Evolutionary conservation across 2,329 filamentous ascomycete species (phyloP), one percentile per base, ranked within the genome.

Genomic region (Pezicula neosporulosa): DNA sequence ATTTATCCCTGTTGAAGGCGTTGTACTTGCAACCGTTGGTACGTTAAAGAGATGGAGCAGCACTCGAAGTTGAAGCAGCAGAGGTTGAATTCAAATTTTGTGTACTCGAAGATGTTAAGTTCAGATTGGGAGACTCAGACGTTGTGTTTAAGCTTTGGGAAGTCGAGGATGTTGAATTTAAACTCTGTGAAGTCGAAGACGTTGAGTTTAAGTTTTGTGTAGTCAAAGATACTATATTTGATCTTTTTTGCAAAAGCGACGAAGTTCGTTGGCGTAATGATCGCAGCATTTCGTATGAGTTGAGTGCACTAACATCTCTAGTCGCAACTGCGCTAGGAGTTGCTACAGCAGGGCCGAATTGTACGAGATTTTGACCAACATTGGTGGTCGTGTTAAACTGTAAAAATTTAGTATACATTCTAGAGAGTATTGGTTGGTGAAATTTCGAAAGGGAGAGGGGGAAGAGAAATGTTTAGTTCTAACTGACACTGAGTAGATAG

Each of bases 371-470:
- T 42, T 15, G 10, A 16, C 50, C 50, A 33, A 49, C 41, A 46
- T 33, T 27, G 10, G 50, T 52, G 8, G 50, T n/a, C n/a, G n/a
- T 52, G 27, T 52, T 52, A 38, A 52, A 42, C 50, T 52, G 16
- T 27, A 28, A 18, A 41, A n/a, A 13, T 48, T 42, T 18, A 42
- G 39, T 19, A 42, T 21, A 21, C 8, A 8, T 19, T 19, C 24
- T 13, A 39, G 18, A 10, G 21, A 18, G 9, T 33, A 10, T 33
- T 33, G 12, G 30, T 7, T 6, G 12, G 12, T 13, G 30, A 33
- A 33, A 13, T 33, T 10, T 13, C 9, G 30, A 33, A 9, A 2
- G 12, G 30, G 12, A 33, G 30, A 33, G 12, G 12, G 3, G 2
- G 12, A 9, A 2, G 2, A 33, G 30, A 42, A 24, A 24, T 24